Evolutionary conservation across 768 basidiomycete species (phyloP).

Genomic region (Pluteus cervinus): DNA sequence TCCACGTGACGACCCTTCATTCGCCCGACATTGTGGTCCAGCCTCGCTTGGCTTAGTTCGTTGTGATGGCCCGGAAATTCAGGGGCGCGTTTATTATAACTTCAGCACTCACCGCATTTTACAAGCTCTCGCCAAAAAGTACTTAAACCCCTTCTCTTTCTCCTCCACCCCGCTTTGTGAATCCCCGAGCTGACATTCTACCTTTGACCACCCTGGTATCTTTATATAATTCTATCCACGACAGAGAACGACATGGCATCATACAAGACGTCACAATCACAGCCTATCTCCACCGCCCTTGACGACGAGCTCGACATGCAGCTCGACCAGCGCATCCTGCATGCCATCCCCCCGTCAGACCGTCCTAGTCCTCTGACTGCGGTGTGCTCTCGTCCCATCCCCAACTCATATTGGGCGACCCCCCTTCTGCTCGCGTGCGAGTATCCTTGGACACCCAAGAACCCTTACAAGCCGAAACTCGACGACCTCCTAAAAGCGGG

Average conservation of each 20-base stretch:
- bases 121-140: no score
- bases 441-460: constrained; percentile 68
- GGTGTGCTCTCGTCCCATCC: constrained; percentile 50
- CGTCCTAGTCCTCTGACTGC: constrained; percentile 8
- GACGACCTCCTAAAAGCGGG: constrained; percentile 67
- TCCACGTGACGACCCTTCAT: no score
- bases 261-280: constrained; percentile 3
- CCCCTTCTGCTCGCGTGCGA: constrained; percentile 71
- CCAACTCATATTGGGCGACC: constrained; percentile 86
- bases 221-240: background rate
- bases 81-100: no score
- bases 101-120: no score
- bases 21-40: no score
- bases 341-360: constrained; percentile 7
- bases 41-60: no score
- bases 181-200: no score
- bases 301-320: constrained; percentile 6
- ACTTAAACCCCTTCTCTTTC: no score
- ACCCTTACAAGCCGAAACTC: constrained; percentile 57
- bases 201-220: no score
- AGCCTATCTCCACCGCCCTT: constrained; percentile 1
- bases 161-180: no score
- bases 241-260: constrained; percentile 4
- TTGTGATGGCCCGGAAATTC: no score
- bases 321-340: constrained; percentile 7